Conservation (phyloP, 1,284 basidiomycete species). For the Cryptococcus sp. region DNA sequence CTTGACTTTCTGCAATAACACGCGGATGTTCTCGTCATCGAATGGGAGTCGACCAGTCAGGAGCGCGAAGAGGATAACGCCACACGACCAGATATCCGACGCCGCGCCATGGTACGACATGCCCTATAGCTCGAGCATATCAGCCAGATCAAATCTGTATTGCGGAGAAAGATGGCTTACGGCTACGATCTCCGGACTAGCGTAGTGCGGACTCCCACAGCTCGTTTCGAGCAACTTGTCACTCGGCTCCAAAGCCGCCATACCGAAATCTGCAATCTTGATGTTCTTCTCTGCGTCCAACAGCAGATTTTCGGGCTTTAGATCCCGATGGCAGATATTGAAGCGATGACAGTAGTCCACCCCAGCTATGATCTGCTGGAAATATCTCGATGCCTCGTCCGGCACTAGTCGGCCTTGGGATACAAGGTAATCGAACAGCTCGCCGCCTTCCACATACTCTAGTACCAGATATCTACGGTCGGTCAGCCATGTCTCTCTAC, state of each 20-base stretch:
- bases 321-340: conserved; percentile 92
- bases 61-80: conserved; percentile 87
- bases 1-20: conserved; percentile 79
- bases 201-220: conserved; percentile 95
- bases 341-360: conserved; percentile 95
- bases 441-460: conserved; percentile 94
- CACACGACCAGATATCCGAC: conserved; percentile 96
- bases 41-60: conserved; percentile 86
- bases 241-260: conserved; percentile 83
- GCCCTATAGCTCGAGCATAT: conserved; percentile 80
- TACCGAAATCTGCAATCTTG: conserved; percentile 97
- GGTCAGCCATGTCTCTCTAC: neutral
- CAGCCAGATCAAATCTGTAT: conserved; percentile 64
- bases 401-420: conserved; percentile 72
- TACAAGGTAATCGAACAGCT: conserved; percentile 92
- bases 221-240: conserved; percentile 77
- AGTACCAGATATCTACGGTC: conserved; percentile 75
- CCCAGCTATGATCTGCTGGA: conserved; percentile 91
- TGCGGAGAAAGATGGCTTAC: conserved; percentile 64
- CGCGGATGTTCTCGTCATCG: conserved; percentile 69
- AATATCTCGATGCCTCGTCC: conserved; percentile 80
- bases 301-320: conserved; percentile 93
- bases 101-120: conserved; percentile 79
- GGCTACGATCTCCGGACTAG: conserved; percentile 95
- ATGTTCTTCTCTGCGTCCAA: conserved; percentile 79